These are phyloP conservation scores for Clohesyomyces aquaticus DNA, from an alignment of 495 filamentous ascomycete genomes.

Conservation along the genomic window DNA sequence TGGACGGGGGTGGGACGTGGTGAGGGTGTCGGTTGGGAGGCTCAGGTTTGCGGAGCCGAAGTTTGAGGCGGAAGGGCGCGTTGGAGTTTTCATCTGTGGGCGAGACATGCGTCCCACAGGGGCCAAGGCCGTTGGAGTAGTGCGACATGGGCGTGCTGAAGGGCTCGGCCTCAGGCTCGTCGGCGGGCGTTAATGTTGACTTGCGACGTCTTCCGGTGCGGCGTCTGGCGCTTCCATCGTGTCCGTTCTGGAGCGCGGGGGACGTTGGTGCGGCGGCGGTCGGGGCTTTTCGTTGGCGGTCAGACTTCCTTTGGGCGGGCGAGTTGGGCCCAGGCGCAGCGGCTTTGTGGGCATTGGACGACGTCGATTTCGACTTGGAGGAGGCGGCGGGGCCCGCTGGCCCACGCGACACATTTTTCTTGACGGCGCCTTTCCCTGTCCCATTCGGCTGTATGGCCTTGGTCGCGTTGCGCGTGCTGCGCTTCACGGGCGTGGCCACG, in stretches of 20 bases:
- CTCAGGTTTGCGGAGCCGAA: slow-evolving; percentile 30
- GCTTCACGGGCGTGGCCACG: slow-evolving; percentile 67
- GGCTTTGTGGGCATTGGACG: slow-evolving; percentile 23
- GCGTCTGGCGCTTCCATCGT: slow-evolving; percentile 8
- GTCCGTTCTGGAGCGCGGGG: slow-evolving; percentile 1
- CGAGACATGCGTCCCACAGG: slow-evolving; percentile 6
- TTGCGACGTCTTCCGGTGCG: slow-evolving; percentile 22
- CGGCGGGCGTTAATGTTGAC: slow-evolving; percentile 17
- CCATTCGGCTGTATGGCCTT: slow-evolving; percentile 33
- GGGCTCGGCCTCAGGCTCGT: slow-evolving; percentile 10
- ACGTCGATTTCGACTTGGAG: slow-evolving; percentile 16
- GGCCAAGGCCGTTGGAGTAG: background rate
- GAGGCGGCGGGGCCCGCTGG: slow-evolving; percentile 12
- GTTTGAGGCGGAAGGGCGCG: slow-evolving; percentile 28
- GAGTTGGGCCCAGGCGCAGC: slow-evolving; percentile 10
- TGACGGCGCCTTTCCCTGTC: slow-evolving; percentile 4
- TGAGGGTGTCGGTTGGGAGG: slow-evolving; percentile 51
- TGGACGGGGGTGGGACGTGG: slow-evolving; percentile 52
- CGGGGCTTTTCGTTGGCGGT: slow-evolving; percentile 29
- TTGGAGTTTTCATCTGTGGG: slow-evolving; percentile 6
- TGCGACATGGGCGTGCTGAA: slow-evolving; percentile 11
- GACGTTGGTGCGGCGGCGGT: slow-evolving; percentile 9
- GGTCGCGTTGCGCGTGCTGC: slow-evolving; percentile 52
- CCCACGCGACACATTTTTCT: slow-evolving; percentile 20
- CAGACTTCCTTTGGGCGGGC: slow-evolving; percentile 30